phyloP scores from a whole-genome alignment of 1,284 basidiomycete species.

The Sphagnurus paluster region DNA sequence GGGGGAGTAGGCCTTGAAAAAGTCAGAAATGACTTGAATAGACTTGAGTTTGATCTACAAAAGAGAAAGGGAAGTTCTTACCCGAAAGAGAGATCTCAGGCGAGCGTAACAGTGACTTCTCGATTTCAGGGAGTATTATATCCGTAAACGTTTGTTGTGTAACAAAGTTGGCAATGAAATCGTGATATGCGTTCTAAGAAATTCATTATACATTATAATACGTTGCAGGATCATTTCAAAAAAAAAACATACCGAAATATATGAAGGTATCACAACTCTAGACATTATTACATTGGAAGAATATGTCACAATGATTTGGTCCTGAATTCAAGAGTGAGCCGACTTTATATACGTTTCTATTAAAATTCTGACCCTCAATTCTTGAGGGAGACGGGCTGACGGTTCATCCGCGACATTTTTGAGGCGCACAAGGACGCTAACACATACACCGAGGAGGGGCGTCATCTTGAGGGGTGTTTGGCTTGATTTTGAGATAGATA shows the following conservation, averaged over 20 bases:
- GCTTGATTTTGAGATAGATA: constrained; percentile 49
- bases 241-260: constrained; percentile 51
- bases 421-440: constrained; percentile 63
- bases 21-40: constrained; percentile 49
- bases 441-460: constrained; percentile 56
- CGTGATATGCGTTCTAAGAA: constrained; percentile 50
- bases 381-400: constrained; percentile 37
- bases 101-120: constrained; percentile 73
- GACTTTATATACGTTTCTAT: background rate
- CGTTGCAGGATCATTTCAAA: background rate
- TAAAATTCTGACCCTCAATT: constrained; percentile 41
- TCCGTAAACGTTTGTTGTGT: constrained; percentile 50
- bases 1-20: constrained; percentile 58
- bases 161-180: constrained; percentile 59
- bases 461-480: constrained; percentile 48
- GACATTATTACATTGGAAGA: constrained; percentile 55
- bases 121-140: constrained; percentile 62
- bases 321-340: constrained; percentile 1
- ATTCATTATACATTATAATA: background rate
- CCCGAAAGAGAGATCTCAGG: constrained; percentile 70
- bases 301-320: constrained; percentile 54
- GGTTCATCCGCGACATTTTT: constrained; percentile 51
- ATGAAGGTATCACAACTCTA: constrained; percentile 48
- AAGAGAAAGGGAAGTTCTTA: constrained; percentile 29
- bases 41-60: constrained; percentile 6